Evolutionary conservation across 2,329 filamentous ascomycete genomes (phyloP).

Genomic region (Sporothrix dimorphospora): DNA sequence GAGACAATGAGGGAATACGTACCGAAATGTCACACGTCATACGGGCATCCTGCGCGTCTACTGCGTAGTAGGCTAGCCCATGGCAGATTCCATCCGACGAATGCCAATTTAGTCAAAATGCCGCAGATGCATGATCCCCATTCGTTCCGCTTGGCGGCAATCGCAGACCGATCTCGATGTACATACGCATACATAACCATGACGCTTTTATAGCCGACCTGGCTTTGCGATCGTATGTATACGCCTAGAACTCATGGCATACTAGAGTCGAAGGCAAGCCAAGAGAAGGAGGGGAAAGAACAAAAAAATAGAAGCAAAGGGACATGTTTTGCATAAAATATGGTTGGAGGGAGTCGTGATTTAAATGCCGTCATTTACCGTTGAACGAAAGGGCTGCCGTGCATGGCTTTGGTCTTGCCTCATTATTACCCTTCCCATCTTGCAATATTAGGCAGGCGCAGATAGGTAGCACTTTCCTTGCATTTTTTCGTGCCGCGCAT

Average conservation of each 20-base stretch:
- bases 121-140: not conserved
- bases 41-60: not conserved
- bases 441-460: not conserved
- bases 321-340: not conserved
- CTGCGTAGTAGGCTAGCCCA: not conserved
- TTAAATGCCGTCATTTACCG: not conserved
- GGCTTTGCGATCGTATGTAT: not conserved
- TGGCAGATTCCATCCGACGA: not conserved
- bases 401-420: conserved; percentile 1
- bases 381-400: not conserved
- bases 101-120: not conserved
- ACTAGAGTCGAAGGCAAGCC: not conserved
- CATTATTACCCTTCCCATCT: not conserved
- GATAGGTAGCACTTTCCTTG: not conserved
- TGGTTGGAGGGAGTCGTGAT: not conserved
- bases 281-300: not conserved
- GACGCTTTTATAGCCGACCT: not conserved
- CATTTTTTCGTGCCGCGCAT: not conserved
- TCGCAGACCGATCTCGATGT: not conserved
- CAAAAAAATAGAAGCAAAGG: not conserved
- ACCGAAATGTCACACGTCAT: not conserved
- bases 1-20: not conserved
- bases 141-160: not conserved
- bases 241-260: not conserved
- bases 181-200: not conserved